Conservation (phyloP, 2,329 filamentous ascomycete species). For the Scedosporium aurantiacum region DNA sequence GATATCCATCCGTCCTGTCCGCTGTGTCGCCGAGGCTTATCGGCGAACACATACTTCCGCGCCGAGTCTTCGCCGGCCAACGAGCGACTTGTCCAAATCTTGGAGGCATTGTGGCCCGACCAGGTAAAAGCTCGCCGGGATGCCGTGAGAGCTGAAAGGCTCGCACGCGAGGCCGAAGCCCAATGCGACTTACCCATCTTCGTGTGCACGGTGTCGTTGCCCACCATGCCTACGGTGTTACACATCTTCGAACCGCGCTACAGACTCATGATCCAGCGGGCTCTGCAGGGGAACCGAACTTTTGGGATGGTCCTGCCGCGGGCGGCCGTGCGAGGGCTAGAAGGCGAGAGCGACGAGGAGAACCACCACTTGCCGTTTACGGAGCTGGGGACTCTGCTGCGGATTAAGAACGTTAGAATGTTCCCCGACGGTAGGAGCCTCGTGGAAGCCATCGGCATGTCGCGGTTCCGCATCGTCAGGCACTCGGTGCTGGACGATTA, state of each 20-base stretch:
- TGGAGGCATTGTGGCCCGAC: constrained; percentile 59
- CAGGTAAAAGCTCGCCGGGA: constrained; percentile 47
- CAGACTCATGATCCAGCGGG: constrained; percentile 75
- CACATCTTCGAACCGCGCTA: constrained; percentile 93
- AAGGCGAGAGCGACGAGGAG: constrained; percentile 15
- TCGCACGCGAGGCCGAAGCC: constrained; percentile 41
- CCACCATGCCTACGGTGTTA: constrained; percentile 72
- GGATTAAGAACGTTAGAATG: constrained; percentile 62
- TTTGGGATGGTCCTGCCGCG: constrained; percentile 82
- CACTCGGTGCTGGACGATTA: constrained; percentile 65
- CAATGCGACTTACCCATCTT: constrained; percentile 55
- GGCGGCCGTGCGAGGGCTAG: constrained; percentile 24
- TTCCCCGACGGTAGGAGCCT: constrained; percentile 73
- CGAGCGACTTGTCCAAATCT: constrained; percentile 47
- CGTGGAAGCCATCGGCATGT: constrained; percentile 65
- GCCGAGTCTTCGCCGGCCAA: constrained; percentile 43
- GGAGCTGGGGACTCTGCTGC: constrained; percentile 66
- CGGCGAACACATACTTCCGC: constrained; percentile 33
- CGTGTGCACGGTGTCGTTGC: constrained; percentile 72
- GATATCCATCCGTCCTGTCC: constrained; percentile 73
- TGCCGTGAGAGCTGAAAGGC: constrained; percentile 45
- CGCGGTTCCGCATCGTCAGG: constrained; percentile 61
- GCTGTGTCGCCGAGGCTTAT: constrained; percentile 59
- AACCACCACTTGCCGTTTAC: constrained; percentile 37
- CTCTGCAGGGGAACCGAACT: constrained; percentile 58